A percentile compares a stretch with the other conserved stretches of the same genome.
phyloP scores from a whole-genome alignment of 1,284 basidiomycete species.

The Baeospora myosura region DNA sequence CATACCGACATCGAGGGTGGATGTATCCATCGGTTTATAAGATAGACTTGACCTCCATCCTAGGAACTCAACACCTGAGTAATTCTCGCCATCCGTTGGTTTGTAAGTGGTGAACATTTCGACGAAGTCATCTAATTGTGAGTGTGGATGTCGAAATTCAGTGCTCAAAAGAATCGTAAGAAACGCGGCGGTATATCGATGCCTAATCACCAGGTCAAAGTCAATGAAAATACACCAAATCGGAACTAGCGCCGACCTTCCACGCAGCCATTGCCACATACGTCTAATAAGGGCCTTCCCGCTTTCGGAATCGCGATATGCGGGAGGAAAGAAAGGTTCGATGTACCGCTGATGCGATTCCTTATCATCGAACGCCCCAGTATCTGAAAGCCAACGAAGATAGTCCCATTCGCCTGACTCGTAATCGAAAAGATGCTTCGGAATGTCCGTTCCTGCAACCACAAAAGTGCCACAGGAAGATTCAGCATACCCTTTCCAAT shows the following conservation, averaged over 20 bases:
- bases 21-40: not conserved
- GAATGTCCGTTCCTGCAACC: constrained; percentile 2
- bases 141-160: not conserved
- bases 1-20: not conserved
- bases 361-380: not conserved
- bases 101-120: not conserved
- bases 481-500: not conserved
- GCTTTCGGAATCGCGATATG: not conserved
- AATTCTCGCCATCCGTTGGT: not conserved
- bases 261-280: not conserved
- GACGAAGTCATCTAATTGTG: not conserved
- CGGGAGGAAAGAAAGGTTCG: not conserved
- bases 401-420: not conserved
- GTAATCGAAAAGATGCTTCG: not conserved
- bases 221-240: not conserved
- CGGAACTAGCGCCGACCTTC: not conserved
- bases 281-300: not conserved
- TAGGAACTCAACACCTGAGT: not conserved
- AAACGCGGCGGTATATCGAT: not conserved
- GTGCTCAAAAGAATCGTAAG: not conserved
- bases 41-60: not conserved
- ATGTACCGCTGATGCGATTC: not conserved
- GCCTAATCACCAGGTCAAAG: not conserved
- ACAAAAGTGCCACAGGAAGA: not conserved
- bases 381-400: not conserved